Conservation (phyloP, 176 grass and related monocot species). For the Bothriochloa decipiens region DNA sequence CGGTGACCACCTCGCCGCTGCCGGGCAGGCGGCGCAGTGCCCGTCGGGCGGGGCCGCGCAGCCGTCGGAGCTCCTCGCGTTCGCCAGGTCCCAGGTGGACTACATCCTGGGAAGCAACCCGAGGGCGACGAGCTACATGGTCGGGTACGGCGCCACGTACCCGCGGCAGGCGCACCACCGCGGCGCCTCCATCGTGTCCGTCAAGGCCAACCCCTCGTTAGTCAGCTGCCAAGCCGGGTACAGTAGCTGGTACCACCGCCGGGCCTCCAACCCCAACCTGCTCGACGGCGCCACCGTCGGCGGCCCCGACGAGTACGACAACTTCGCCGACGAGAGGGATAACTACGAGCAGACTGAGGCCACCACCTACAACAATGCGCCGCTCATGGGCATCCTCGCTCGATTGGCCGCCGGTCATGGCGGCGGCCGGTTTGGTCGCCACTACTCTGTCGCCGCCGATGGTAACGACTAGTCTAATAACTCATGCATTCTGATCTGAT, state of each 20-base stretch:
- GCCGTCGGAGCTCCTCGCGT: conserved; percentile 54
- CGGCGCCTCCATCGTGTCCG: conserved; percentile 72
- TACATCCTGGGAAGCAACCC: conserved; percentile 85
- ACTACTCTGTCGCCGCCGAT: conserved; percentile 40
- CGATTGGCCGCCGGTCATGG: conserved; percentile 60
- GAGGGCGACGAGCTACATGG: conserved; percentile 89
- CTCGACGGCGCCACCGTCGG: conserved; percentile 83
- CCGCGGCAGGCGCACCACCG: conserved; percentile 81
- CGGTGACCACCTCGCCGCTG: conserved; percentile 66
- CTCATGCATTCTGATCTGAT: background rate
- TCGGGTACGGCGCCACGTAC: conserved; percentile 69
- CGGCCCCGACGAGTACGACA: conserved; percentile 65
- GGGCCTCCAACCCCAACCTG: conserved; percentile 69
- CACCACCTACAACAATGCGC: conserved; percentile 89
- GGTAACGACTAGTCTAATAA: background rate
- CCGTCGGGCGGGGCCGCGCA: background rate
- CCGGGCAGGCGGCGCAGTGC: conserved; percentile 32
- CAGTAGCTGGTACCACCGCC: conserved; percentile 57
- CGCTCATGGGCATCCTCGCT: conserved; percentile 75
- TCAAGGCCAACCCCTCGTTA: conserved; percentile 54
- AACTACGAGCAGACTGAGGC: conserved; percentile 96
- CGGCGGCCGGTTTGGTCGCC: conserved; percentile 31
- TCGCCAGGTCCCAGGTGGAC: conserved; percentile 86
- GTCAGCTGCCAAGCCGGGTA: conserved; percentile 75
- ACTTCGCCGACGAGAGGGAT: conserved; percentile 76